Evolutionary conservation across 257 asterid species (phyloP).

Genomic region (Gentiana macrophylla): DNA sequence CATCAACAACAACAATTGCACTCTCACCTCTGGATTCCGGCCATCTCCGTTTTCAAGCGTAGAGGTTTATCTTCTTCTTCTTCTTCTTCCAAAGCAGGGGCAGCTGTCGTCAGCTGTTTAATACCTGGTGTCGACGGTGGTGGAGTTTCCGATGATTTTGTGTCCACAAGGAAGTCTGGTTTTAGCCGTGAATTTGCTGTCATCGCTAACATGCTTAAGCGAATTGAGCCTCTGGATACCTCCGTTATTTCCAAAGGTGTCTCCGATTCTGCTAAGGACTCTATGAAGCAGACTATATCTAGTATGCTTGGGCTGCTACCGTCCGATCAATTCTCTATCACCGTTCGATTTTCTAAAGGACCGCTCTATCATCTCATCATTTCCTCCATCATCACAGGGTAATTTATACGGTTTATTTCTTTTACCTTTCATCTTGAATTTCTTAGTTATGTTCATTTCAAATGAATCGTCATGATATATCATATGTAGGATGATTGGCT

Average conservation of each 20-base stretch:
- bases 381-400: conserved; percentile 92
- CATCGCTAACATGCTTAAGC: conserved; percentile 77
- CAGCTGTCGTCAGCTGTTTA: conserved; percentile 37
- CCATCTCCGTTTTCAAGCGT: conserved; percentile 11
- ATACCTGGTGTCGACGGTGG: conserved; percentile 94
- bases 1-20: conserved; percentile 14
- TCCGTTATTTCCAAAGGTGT: conserved; percentile 77
- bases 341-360: conserved; percentile 52
- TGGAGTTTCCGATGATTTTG: conserved; percentile 92
- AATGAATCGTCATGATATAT: too few species aligned
- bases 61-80: conserved; percentile 1
- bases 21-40: conserved; percentile 36
- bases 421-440: too few species aligned
- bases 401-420: conserved; percentile 6
- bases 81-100: background rate
- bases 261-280: conserved; percentile 83
- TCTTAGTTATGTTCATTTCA: too few species aligned
- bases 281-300: conserved; percentile 98
- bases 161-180: conserved; percentile 68
- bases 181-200: conserved; percentile 82
- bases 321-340: conserved; percentile 78
- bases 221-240: conserved; percentile 83
- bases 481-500: too few species aligned
- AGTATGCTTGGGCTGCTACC: conserved; percentile 98
- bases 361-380: conserved; percentile 78